Evolutionary conservation across 352 stramenopile genomes (phyloP).

Genomic region (Globisporangium ultimum): DNA sequence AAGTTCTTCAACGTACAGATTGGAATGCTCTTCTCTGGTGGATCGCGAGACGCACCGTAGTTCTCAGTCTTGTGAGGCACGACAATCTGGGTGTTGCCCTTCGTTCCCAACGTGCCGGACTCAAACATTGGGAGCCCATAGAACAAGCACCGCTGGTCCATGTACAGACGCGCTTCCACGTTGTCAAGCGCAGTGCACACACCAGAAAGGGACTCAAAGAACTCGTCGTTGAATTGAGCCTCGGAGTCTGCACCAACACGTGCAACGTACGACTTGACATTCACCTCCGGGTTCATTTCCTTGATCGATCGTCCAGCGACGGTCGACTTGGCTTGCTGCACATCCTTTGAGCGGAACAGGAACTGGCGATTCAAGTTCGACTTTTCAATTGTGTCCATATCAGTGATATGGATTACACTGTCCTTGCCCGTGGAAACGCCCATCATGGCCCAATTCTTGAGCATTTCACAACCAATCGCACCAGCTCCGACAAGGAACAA

Average conservation of each 20-base stretch:
- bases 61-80: constrained; percentile 92
- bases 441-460: constrained; percentile 99
- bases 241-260: constrained; percentile 94
- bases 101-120: constrained; percentile 98
- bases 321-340: constrained; percentile 95
- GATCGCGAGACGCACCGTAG: constrained; percentile 97
- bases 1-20: constrained; percentile 99
- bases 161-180: constrained; percentile 97
- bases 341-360: constrained; percentile 97
- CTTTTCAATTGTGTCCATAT: constrained; percentile 99
- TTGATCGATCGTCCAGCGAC: constrained; percentile 91
- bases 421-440: constrained; percentile 89
- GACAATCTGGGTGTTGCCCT: constrained; percentile 96
- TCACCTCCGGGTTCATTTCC: constrained; percentile 95
- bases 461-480: constrained; percentile 99
- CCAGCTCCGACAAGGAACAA: constrained; percentile 98
- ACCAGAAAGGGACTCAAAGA: constrained; percentile 93
- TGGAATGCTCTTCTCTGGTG: constrained; percentile 98
- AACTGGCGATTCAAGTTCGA: constrained; percentile 99
- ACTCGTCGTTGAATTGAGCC: constrained; percentile 97
- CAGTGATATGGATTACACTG: constrained; percentile 94
- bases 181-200: constrained; percentile 99
- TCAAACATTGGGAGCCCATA: constrained; percentile 98
- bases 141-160: constrained; percentile 96
- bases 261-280: constrained; percentile 86